These are phyloP conservation scores for Gonium pectorale DNA, from an alignment of 139 green algal genomes.

Conservation along the genomic window DNA sequence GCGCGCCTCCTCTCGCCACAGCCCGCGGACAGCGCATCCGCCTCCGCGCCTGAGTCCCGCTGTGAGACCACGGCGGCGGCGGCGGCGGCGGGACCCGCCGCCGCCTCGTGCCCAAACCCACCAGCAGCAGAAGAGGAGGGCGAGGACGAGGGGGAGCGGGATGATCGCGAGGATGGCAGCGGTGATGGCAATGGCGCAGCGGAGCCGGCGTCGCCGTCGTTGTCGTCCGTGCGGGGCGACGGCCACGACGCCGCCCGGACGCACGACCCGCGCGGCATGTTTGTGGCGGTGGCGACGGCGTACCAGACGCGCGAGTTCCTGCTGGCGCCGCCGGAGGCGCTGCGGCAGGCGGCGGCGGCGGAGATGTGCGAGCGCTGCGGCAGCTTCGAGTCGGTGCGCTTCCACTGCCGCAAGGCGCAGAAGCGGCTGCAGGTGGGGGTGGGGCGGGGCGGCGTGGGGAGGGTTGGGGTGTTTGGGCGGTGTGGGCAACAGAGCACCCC, in stretches of 20 bases:
- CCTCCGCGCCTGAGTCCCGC: no score
- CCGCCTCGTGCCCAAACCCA: not conserved
- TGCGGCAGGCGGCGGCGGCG: not conserved
- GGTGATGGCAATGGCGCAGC: not conserved
- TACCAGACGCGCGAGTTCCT: constrained; percentile 5
- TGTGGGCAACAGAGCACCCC: no score
- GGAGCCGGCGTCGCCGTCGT: no score
- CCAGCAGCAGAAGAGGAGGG: not conserved
- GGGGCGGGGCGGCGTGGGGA: no score
- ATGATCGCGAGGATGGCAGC: not conserved
- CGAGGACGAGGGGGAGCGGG: not conserved
- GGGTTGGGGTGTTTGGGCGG: not conserved
- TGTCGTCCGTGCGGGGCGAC: no score
- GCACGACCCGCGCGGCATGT: not conserved
- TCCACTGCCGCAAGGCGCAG: not conserved
- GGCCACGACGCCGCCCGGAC: no score
- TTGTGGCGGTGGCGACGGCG: not conserved
- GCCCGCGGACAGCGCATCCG: not conserved
- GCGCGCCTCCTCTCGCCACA: not conserved
- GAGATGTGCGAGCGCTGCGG: not conserved
- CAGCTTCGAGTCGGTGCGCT: not conserved
- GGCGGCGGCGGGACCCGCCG: not conserved
- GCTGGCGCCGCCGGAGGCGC: not conserved
- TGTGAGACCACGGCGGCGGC: no score
- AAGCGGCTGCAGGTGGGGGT: not conserved